Conservation (phyloP, 805 yeast species). For the Metschnikowia vanudenii region DNA sequence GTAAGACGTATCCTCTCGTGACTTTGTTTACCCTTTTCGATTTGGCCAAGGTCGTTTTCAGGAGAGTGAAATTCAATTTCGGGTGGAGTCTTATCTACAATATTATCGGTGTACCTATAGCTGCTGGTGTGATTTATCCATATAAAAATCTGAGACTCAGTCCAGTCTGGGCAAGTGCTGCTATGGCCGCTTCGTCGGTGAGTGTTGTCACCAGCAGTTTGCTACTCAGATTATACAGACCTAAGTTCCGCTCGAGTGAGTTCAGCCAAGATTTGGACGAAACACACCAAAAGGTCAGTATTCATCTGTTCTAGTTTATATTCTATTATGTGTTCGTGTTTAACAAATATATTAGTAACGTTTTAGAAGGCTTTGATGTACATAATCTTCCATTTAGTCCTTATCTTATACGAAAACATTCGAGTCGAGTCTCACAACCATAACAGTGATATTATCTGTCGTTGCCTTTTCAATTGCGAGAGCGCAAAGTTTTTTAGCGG, state of each 20-base stretch:
- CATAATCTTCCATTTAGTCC: background rate
- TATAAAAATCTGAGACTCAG: conserved; percentile 50
- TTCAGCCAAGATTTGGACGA: conserved; percentile 1
- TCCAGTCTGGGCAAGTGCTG: conserved; percentile 68
- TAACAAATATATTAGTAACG: background rate
- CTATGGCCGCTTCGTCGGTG: conserved; percentile 60
- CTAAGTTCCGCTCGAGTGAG: conserved; percentile 25
- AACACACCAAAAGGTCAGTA: background rate
- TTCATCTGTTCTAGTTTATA: background rate
- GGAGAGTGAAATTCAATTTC: conserved; percentile 55
- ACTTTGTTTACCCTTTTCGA: conserved; percentile 56
- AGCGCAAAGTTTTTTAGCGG: conserved; percentile 65
- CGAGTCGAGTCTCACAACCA: conserved; percentile 69
- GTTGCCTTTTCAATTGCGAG: conserved; percentile 76
- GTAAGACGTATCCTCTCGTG: conserved; percentile 50
- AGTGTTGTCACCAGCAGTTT: conserved; percentile 59
- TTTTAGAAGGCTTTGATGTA: background rate
- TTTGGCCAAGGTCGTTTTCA: conserved; percentile 48
- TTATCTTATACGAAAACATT: conserved; percentile 33
- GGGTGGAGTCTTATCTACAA: conserved; percentile 61
- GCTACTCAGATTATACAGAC: conserved; percentile 47
- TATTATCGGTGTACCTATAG: conserved; percentile 57
- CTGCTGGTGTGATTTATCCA: conserved; percentile 67
- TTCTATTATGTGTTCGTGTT: too few species aligned
- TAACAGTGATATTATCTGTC: conserved; percentile 89